phyloP scores from a whole-genome alignment of 2,329 filamentous ascomycete species.

The Aspergillus intermedius region DNA sequence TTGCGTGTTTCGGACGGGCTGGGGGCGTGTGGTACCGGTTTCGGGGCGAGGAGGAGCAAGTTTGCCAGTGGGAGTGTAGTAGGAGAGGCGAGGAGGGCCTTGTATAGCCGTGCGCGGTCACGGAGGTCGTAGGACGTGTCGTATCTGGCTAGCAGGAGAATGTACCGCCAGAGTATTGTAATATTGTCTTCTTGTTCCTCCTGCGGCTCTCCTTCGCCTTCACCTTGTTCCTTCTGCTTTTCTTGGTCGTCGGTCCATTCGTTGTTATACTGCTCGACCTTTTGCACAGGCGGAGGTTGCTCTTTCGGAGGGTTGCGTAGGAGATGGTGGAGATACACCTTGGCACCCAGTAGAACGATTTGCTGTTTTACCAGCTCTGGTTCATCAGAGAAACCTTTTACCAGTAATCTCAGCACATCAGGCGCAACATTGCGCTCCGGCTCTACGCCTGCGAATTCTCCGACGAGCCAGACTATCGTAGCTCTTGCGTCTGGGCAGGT shows the following conservation, averaged over 20 bases:
- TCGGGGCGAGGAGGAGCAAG: conserved; percentile 84
- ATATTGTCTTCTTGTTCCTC: conserved; percentile 54
- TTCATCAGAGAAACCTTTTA: conserved; percentile 78
- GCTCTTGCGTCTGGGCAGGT: conserved; percentile 83
- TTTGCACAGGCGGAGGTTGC: conserved; percentile 17
- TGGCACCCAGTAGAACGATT: conserved; percentile 87
- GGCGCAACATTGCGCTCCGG: conserved; percentile 84
- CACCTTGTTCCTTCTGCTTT: conserved; percentile 15
- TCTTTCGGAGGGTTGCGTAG: conserved; percentile 43
- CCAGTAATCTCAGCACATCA: conserved; percentile 81
- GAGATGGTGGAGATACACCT: conserved; percentile 87
- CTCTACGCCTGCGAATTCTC: conserved; percentile 78
- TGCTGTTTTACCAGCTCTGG: conserved; percentile 82
- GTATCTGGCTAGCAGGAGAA: conserved; percentile 78
- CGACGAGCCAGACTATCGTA: conserved; percentile 95
- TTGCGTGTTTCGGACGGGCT: conserved; percentile 81
- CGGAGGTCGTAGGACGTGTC: conserved; percentile 93
- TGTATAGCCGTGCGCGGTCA: conserved; percentile 83
- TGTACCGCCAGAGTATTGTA: conserved; percentile 74
- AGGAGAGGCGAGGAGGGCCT: conserved; percentile 70
- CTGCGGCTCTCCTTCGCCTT: conserved; percentile 26
- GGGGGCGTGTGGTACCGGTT: conserved; percentile 83
- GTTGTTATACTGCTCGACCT: conserved; percentile 23
- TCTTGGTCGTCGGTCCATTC: conserved; percentile 25
- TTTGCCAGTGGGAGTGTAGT: conserved; percentile 74